These are phyloP conservation scores for Dactylorhiza incarnata DNA, from an alignment of 106 monocot species.

Conservation along the genomic window DNA sequence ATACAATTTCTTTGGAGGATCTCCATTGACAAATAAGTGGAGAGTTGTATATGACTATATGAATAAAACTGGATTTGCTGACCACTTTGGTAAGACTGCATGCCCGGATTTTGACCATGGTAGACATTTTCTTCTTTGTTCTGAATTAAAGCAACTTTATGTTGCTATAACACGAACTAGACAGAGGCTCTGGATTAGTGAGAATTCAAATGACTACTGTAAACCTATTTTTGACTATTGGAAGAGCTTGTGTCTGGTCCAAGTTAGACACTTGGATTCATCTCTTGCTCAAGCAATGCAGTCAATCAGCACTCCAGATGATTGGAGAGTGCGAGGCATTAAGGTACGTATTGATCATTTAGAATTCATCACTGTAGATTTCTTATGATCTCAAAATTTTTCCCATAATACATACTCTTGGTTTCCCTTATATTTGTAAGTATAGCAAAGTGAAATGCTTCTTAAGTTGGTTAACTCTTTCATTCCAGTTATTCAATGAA, in stretches of 20 bases:
- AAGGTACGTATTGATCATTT: constrained; percentile 30
- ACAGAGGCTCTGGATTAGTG: constrained; percentile 73
- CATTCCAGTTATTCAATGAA: constrained; percentile 37
- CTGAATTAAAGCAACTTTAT: constrained; percentile 72
- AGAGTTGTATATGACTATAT: constrained; percentile 64
- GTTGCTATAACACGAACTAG: constrained; percentile 69
- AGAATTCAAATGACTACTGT: constrained; percentile 28
- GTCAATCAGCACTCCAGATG: constrained; percentile 30
- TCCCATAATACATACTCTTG: background rate
- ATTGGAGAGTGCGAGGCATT: constrained; percentile 47
- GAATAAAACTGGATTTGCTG: constrained; percentile 13
- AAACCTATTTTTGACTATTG: constrained; percentile 71
- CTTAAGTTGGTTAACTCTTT: background rate
- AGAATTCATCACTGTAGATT: background rate
- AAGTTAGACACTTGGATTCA: constrained; percentile 29
- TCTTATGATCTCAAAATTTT: background rate
- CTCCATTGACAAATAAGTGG: constrained; percentile 51
- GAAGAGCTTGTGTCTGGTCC: constrained; percentile 50
- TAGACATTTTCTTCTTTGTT: constrained; percentile 49
- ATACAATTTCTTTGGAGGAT: constrained; percentile 59
- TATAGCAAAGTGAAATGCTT: background rate
- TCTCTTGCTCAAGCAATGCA: constrained; percentile 31
- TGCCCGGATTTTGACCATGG: constrained; percentile 35
- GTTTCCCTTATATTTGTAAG: background rate
- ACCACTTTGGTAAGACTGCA: background rate